Conservation (phyloP, 257 asterid species). For the Nicotiana undulata region DNA sequence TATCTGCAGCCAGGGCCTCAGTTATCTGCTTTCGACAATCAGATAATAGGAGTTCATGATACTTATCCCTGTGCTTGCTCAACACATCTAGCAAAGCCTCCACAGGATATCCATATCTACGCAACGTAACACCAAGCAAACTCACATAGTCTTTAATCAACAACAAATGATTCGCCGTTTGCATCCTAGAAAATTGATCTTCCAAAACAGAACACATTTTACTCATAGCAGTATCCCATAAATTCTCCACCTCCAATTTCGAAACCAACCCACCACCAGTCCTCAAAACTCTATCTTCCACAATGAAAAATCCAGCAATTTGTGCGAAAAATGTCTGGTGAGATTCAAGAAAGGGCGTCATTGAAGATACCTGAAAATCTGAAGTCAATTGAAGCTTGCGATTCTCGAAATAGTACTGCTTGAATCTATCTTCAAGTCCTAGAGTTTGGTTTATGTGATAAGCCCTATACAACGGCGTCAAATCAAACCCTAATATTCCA, state of each 20-base stretch:
- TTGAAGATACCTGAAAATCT: constrained; percentile 97
- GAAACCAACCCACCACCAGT: constrained; percentile 87
- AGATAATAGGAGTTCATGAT: constrained; percentile 80
- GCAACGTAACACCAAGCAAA: constrained; percentile 87
- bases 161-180: constrained; percentile 92
- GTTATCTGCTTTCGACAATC: constrained; percentile 88
- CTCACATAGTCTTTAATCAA: constrained; percentile 95
- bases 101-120: constrained; percentile 81
- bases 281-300: constrained; percentile 87
- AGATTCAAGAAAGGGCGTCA: constrained; percentile 92
- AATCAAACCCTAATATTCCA: constrained; percentile 65
- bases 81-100: constrained; percentile 89
- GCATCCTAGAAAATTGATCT: constrained; percentile 98
- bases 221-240: constrained; percentile 97
- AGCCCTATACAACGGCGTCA: constrained; percentile 80
- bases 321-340: constrained; percentile 96
- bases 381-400: constrained; percentile 90
- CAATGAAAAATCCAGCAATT: constrained; percentile 92
- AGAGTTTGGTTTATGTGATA: constrained; percentile 83
- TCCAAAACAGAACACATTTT: constrained; percentile 96
- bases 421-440: constrained; percentile 75
- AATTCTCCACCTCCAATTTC: constrained; percentile 81
- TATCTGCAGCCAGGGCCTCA: constrained; percentile 86
- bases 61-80: constrained; percentile 92
- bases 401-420: constrained; percentile 83